Evolutionary conservation across 495 filamentous ascomycete genomes (phyloP).

Genomic region (Penicillium robsamsonii): DNA sequence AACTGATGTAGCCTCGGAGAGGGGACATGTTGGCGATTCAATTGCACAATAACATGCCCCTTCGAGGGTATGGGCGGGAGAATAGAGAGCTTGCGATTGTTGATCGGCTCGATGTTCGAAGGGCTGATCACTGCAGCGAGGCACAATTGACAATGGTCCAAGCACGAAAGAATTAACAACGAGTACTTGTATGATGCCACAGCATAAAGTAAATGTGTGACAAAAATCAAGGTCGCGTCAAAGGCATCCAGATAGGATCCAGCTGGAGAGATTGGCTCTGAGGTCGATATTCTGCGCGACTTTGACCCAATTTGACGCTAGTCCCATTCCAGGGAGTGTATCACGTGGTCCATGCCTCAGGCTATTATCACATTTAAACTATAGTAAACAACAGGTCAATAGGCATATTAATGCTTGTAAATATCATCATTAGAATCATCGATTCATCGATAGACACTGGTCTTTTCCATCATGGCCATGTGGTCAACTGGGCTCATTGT

Average conservation of each 20-base stretch:
- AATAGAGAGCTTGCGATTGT: slow-evolving; percentile 19
- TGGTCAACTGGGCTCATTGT: background rate
- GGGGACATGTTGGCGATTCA: slow-evolving; percentile 54
- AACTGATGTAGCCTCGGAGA: slow-evolving; percentile 85
- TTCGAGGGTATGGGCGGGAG: slow-evolving; percentile 19
- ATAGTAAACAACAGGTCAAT: background rate
- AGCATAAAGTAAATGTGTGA: background rate
- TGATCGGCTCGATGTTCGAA: slow-evolving; percentile 15
- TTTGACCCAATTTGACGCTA: slow-evolving; percentile 37
- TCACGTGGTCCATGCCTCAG: slow-evolving; percentile 28
- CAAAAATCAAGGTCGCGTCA: background rate
- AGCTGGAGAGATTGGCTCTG: slow-evolving; percentile 25
- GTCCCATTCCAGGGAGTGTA: slow-evolving; percentile 19
- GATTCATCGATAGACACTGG: background rate
- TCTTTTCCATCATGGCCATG: background rate
- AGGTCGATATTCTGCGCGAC: slow-evolving; percentile 32
- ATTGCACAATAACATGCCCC: slow-evolving; percentile 44
- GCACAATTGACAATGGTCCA: background rate
- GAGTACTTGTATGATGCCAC: background rate
- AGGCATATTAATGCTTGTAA: background rate
- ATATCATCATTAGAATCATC: background rate
- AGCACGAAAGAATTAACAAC: background rate
- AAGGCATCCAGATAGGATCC: slow-evolving; percentile 15
- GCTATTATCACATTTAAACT: background rate
- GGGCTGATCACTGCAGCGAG: slow-evolving; percentile 14